Conservation (phyloP, 2,329 filamentous ascomycete genomes). For the Aaosphaeria arxii region DNA sequence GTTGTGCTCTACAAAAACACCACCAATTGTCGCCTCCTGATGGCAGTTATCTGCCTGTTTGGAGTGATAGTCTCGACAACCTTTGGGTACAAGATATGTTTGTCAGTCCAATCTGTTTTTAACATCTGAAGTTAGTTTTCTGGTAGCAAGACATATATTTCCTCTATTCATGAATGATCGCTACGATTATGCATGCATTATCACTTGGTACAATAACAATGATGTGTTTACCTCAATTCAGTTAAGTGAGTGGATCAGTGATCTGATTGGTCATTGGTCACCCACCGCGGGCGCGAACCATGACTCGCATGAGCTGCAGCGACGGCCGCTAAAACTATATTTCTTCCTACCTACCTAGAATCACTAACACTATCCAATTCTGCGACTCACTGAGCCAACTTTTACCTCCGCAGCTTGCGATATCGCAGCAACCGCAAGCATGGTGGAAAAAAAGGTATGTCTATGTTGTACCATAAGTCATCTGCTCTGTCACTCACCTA, state of each 20-base stretch:
- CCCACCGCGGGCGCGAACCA: neutral
- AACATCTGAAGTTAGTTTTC: too few relatives aligned
- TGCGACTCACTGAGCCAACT: neutral
- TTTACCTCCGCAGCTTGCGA: neutral
- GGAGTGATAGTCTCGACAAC: too few relatives aligned
- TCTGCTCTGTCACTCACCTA: conserved; percentile 7
- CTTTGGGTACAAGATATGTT: too few relatives aligned
- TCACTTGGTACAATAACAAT: neutral
- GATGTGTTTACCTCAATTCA: neutral
- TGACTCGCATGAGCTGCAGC: neutral
- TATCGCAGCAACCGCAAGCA: conserved; percentile 9
- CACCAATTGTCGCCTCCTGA: too few relatives aligned
- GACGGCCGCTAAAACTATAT: conserved; percentile 4
- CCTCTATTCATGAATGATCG: too few relatives aligned
- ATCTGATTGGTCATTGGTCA: neutral
- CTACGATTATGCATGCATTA: neutral
- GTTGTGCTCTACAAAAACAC: too few relatives aligned
- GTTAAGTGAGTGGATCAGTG: neutral
- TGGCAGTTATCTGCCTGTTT: too few relatives aligned
- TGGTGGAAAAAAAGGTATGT: conserved; percentile 30
- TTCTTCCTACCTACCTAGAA: neutral
- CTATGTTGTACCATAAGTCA: neutral
- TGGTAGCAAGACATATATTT: too few relatives aligned
- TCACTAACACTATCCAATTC: neutral
- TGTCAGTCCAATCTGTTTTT: too few relatives aligned